A percentile compares a stretch with the other conserved stretches of the same genome.
phyloP scores from a whole-genome alignment of 2,329 filamentous ascomycete genomes.

The Cordyceps sp. region DNA sequence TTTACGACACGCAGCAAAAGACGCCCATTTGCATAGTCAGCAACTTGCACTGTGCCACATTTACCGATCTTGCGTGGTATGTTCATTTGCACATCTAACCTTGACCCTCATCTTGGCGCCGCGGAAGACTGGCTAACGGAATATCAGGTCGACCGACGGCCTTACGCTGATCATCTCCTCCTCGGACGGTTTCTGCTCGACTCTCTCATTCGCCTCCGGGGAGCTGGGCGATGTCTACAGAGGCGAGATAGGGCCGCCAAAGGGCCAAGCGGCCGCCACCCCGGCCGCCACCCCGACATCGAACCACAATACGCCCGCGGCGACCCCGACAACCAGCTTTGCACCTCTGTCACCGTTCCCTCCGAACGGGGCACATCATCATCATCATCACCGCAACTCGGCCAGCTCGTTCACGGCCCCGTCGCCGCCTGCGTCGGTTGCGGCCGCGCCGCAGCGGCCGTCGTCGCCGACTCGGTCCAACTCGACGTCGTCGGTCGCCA shows the following conservation, averaged over 20 bases:
- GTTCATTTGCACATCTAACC: constrained; percentile 9
- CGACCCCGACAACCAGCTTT: constrained; percentile 50
- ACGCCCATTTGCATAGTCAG: constrained; percentile 88
- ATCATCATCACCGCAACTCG: constrained; percentile 42
- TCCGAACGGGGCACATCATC: constrained; percentile 28
- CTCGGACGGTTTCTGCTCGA: constrained; percentile 93
- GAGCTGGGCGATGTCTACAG: constrained; percentile 75
- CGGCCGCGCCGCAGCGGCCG: constrained; percentile 47
- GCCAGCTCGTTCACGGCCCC: constrained; percentile 39
- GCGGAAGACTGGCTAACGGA: constrained; percentile 3
- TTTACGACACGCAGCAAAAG: constrained; percentile 95
- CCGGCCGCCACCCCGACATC: too few species aligned
- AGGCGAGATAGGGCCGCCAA: constrained; percentile 43
- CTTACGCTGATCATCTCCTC: constrained; percentile 73
- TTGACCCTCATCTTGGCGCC: not conserved
- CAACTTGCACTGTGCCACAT: constrained; percentile 93
- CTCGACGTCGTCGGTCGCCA: constrained; percentile 65
- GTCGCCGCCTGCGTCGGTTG: constrained; percentile 36
- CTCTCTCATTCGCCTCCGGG: constrained; percentile 64
- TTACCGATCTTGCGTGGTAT: constrained; percentile 91
- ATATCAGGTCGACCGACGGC: constrained; percentile 30
- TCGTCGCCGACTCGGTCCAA: constrained; percentile 74
- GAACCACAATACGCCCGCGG: constrained; percentile 48
- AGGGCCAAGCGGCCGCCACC: constrained; percentile 20
- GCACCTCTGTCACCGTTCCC: constrained; percentile 45